Evolutionary conservation across 495 filamentous ascomycete genomes (phyloP).

Genomic region (Daldinia loculata): DNA sequence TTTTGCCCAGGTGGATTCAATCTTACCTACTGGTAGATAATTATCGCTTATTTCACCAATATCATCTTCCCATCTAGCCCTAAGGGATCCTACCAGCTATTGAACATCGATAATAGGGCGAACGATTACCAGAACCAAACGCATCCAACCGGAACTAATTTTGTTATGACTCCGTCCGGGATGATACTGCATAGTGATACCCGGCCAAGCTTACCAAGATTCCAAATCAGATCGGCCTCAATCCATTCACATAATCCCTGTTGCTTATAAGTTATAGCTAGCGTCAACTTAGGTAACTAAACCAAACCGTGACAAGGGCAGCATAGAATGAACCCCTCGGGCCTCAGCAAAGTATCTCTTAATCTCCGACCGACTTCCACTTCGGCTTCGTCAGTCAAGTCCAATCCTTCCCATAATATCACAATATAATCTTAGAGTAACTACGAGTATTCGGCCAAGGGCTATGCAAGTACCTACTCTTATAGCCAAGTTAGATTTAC

Average conservation of each 20-base stretch:
- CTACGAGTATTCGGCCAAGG: background rate
- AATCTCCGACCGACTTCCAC: background rate
- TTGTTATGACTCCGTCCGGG: background rate
- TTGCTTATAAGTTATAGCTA: no score
- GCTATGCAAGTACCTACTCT: background rate
- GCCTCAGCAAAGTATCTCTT: no score
- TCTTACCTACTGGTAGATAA: background rate
- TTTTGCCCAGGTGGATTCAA: conserved; percentile 25
- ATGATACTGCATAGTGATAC: conserved; percentile 13
- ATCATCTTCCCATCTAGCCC: background rate
- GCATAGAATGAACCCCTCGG: no score
- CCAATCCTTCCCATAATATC: background rate
- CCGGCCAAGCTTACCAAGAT: conserved; percentile 4
- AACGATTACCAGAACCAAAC: conserved; percentile 10
- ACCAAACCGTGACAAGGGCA: no score
- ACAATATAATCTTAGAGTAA: background rate
- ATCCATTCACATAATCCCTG: background rate
- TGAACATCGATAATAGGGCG: background rate
- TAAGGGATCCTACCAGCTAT: background rate
- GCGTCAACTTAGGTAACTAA: no score
- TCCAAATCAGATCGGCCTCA: background rate
- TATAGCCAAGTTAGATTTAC: background rate
- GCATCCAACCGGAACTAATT: background rate
- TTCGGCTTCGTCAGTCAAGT: background rate
- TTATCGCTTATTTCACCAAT: background rate